Percentiles rank a stretch among this genome's conserved stretches.
Evolutionary conservation across 805 yeast genomes (phyloP).

Genomic region (Ascoidea asiatica): DNA sequence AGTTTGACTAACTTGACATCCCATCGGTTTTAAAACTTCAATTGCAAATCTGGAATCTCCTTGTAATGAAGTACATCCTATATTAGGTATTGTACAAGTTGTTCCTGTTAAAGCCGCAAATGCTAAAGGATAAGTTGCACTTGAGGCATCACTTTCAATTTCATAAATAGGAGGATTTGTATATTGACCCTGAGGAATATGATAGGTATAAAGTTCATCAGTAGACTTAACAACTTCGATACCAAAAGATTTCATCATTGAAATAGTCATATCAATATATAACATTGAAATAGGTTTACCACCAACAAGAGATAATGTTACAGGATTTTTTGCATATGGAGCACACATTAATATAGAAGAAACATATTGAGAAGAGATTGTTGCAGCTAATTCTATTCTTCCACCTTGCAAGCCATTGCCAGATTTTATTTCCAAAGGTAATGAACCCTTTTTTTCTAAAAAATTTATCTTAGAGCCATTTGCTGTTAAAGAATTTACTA

Average conservation of each 20-base stretch:
- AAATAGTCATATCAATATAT: conserved; percentile 94
- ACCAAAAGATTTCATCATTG: conserved; percentile 90
- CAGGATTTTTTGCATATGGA: conserved; percentile 84
- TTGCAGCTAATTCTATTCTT: conserved; percentile 83
- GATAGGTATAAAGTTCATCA: conserved; percentile 72
- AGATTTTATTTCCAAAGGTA: conserved; percentile 66
- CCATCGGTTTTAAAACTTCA: conserved; percentile 91
- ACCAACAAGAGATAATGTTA: conserved; percentile 78
- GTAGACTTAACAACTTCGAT: conserved; percentile 55
- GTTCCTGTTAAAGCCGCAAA: conserved; percentile 95
- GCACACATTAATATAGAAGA: conserved; percentile 96
- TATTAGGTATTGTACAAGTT: conserved; percentile 84
- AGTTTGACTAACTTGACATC: conserved; percentile 77
- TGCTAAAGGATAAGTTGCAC: conserved; percentile 96
- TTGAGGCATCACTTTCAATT: conserved; percentile 92
- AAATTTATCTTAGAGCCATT: conserved; percentile 73
- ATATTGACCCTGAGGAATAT: conserved; percentile 77
- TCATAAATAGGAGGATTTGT: conserved; percentile 73
- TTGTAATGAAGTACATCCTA: conserved; percentile 83
- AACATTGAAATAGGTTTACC: conserved; percentile 95
- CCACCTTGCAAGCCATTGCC: conserved; percentile 78
- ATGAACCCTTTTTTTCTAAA: conserved; percentile 61
- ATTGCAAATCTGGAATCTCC: conserved; percentile 96
- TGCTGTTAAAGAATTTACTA: conserved; percentile 75
- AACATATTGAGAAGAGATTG: conserved; percentile 94